These are phyloP conservation scores for Umbelopsis ramanniana DNA, from an alignment of 192 early-diverging fungal genomes.

Conservation along the genomic window DNA sequence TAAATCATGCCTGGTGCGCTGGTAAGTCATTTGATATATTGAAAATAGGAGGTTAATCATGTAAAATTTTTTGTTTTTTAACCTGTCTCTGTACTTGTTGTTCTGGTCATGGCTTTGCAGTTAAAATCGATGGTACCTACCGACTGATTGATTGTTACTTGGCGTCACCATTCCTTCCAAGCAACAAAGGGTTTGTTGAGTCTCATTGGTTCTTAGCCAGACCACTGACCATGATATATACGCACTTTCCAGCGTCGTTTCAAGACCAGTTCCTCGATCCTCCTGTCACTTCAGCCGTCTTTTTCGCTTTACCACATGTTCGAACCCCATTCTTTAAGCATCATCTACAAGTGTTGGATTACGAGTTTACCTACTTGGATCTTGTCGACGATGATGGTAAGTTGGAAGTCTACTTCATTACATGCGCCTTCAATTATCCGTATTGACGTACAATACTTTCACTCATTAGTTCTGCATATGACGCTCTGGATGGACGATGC, in stretches of 20 bases:
- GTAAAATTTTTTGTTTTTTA: no score
- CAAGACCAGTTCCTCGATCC: constrained; percentile 50
- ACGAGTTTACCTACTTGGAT: constrained; percentile 26
- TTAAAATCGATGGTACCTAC: constrained; percentile 46
- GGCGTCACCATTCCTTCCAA: constrained; percentile 44
- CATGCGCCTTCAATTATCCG: not conserved
- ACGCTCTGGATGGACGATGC: constrained; percentile 4
- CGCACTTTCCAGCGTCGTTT: constrained; percentile 41
- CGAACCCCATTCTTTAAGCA: constrained; percentile 48
- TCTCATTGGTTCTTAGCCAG: constrained; percentile 44
- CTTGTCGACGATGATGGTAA: constrained; percentile 43
- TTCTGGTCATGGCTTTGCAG: constrained; percentile 22
- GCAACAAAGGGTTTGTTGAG: constrained; percentile 31
- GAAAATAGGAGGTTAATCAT: not conserved
- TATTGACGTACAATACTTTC: not conserved
- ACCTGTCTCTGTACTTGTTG: not conserved
- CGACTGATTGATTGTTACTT: constrained; percentile 50
- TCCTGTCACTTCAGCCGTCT: constrained; percentile 35
- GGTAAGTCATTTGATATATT: constrained; percentile 10
- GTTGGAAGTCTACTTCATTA: not conserved
- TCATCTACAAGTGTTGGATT: constrained; percentile 42
- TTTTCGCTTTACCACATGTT: constrained; percentile 50
- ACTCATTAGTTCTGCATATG: constrained; percentile 24
- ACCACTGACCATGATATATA: constrained; percentile 37
- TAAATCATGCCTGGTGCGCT: constrained; percentile 29